Percentiles rank a stretch among this genome's conserved stretches.
Evolutionary conservation across 495 filamentous ascomycete genomes (phyloP).

Genomic region (Tirmania nivea): DNA sequence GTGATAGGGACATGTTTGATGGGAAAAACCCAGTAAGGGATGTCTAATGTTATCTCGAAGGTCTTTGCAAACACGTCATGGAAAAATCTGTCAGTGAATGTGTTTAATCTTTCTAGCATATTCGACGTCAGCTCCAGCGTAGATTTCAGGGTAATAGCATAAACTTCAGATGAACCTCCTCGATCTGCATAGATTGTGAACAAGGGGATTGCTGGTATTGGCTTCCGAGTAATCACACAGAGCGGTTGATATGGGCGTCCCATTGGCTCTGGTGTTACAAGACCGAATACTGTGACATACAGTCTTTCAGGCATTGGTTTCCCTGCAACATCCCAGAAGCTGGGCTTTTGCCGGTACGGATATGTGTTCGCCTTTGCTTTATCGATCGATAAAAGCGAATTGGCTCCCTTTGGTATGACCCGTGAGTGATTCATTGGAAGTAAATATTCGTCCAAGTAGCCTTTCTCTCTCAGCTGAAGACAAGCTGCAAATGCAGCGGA

Average conservation of each 20-base stretch:
- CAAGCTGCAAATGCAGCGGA: conserved; percentile 80
- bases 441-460: conserved; percentile 50
- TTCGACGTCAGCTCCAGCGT: conserved; percentile 14
- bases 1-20: conserved; percentile 15
- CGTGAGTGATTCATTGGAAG: conserved; percentile 45
- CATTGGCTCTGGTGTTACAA: conserved; percentile 37
- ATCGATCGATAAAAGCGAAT: conserved; percentile 67
- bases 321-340: conserved; percentile 38
- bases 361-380: conserved; percentile 55
- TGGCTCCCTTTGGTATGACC: conserved; percentile 59
- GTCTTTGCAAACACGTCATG: conserved; percentile 76
- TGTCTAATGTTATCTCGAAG: conserved; percentile 38
- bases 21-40: conserved; percentile 72
- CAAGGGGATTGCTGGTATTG: conserved; percentile 38
- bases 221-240: conserved; percentile 46
- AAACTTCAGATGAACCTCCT: conserved; percentile 36
- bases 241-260: conserved; percentile 39
- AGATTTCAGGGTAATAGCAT: conserved; percentile 22
- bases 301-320: conserved; percentile 33
- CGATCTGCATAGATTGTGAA: conserved; percentile 52
- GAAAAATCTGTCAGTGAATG: conserved; percentile 56
- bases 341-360: conserved; percentile 55
- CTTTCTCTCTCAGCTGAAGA: conserved; percentile 39
- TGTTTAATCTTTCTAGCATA: conserved; percentile 31
- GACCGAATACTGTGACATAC: conserved; percentile 40